These are phyloP conservation scores for Solanum hybrid DNA, from an alignment of 305 asterid genomes.

Conservation along the genomic window DNA sequence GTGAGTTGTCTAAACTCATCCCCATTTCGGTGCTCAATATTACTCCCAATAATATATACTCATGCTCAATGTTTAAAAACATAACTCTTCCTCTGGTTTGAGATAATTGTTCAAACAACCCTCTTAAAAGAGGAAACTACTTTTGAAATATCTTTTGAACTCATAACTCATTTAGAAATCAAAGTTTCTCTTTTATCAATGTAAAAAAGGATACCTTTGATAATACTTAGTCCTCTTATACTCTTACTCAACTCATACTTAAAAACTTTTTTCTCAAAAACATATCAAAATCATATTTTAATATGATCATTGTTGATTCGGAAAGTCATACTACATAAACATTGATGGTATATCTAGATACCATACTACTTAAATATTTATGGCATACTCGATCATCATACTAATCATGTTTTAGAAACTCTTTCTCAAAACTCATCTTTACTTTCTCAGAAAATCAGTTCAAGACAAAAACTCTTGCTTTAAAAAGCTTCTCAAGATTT, in stretches of 20 bases:
- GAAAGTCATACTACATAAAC: not conserved
- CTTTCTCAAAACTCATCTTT: not conserved
- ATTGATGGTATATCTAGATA: not conserved
- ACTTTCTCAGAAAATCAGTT: not conserved
- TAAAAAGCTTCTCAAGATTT: not conserved
- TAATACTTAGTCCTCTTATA: not conserved
- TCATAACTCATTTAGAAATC: not conserved
- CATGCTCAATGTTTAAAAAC: not conserved
- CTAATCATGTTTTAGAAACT: not conserved
- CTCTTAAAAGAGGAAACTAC: not conserved
- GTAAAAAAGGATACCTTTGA: not conserved
- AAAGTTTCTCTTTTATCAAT: not conserved
- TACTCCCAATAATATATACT: not conserved
- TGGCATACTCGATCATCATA: not conserved
- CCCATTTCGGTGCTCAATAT: not conserved
- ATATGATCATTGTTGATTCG: not conserved
- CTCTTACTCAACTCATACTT: not conserved
- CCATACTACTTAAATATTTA: not conserved
- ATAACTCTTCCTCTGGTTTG: not conserved
- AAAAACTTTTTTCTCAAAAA: not conserved
- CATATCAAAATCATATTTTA: not conserved
- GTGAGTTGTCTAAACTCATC: not conserved
- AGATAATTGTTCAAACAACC: not conserved
- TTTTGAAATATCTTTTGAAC: not conserved
- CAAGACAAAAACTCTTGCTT: not conserved